Evolutionary conservation across 768 basidiomycete genomes (phyloP).

Genomic region (Tricholoma saponaceum): DNA sequence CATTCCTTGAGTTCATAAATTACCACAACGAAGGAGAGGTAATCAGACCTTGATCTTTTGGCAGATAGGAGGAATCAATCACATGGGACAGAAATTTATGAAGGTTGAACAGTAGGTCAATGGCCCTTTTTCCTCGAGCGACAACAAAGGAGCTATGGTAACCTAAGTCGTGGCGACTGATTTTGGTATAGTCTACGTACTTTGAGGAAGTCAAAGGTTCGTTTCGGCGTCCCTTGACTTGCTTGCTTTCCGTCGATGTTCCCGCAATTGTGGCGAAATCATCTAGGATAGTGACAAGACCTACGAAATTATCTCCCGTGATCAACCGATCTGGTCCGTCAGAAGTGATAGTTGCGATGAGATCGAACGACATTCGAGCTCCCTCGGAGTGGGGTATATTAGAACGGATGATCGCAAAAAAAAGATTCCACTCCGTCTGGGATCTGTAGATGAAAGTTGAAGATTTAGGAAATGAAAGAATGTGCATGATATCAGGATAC

Average conservation of each 20-base stretch:
- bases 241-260: constrained; percentile 51
- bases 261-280: constrained; percentile 83
- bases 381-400: constrained; percentile 87
- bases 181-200: constrained; percentile 28
- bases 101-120: constrained; percentile 76
- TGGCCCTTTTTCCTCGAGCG: constrained; percentile 75
- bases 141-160: constrained; percentile 63
- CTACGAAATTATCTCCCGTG: constrained; percentile 74
- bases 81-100: constrained; percentile 62
- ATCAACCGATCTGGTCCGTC: constrained; percentile 61
- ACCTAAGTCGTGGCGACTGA: background rate
- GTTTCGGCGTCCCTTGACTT: constrained; percentile 46
- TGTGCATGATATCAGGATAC: background rate
- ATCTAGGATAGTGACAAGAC: constrained; percentile 76
- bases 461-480: background rate
- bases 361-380: constrained; percentile 76
- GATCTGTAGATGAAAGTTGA: constrained; percentile 43
- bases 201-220: constrained; percentile 48
- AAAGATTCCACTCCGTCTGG: constrained; percentile 93
- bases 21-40: background rate
- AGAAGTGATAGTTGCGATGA: constrained; percentile 61
- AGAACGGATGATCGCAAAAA: constrained; percentile 82
- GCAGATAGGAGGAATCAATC: constrained; percentile 42
- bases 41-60: constrained; percentile 37
- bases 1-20: constrained; percentile 4